Percentiles rank a stretch among this genome's conserved stretches.
phyloP scores from a whole-genome alignment of 495 filamentous ascomycete species.

The Trichoderma virens region DNA sequence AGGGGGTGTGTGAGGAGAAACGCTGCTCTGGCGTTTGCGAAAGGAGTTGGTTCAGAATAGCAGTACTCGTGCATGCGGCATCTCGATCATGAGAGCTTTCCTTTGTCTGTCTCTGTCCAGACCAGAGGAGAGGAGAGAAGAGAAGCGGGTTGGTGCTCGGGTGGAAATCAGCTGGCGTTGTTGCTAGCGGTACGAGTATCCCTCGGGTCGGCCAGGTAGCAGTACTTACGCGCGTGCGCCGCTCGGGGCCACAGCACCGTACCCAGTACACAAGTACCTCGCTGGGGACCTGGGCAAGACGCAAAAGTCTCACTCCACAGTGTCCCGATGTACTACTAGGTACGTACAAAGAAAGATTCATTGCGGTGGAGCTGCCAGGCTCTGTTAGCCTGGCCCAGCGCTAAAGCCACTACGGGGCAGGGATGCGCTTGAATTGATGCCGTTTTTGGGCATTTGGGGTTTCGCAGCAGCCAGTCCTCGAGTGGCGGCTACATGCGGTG shows the following conservation, averaged over 20 bases:
- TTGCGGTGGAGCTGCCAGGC: constrained; percentile 5
- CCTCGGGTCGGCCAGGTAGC: neutral
- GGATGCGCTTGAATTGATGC: neutral
- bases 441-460: neutral
- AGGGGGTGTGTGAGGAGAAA: too few species aligned
- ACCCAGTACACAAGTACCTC: neutral
- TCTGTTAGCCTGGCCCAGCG: neutral
- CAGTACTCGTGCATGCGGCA: neutral
- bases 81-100: neutral
- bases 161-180: neutral
- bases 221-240: neutral
- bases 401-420: neutral
- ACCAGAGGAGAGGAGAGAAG: neutral
- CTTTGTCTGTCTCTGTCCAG: neutral
- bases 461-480: too few species aligned
- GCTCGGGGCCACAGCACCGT: neutral
- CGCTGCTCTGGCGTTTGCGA: neutral
- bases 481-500: too few species aligned
- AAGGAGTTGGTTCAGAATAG: constrained; percentile 1
- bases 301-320: constrained; percentile 7
- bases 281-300: neutral
- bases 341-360: neutral
- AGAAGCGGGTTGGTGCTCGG: neutral
- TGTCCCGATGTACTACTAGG: too few species aligned
- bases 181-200: too few species aligned